Base-by-base conservation (phyloP, 345 rosid species). In the Rhizophora apiculata region DNA sequence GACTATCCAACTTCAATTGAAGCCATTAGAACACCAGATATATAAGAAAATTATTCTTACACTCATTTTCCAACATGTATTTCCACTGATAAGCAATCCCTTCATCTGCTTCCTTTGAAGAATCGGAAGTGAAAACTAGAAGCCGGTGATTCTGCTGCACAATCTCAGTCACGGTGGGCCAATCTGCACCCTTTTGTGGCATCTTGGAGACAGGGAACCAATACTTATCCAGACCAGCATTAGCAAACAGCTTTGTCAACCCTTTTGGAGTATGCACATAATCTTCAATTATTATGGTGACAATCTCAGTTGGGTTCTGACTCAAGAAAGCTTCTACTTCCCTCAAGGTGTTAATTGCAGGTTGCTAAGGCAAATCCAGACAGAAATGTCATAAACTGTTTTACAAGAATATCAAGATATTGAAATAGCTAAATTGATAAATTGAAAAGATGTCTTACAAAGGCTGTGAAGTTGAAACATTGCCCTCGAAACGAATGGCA, bases 71-170 rank as follows among this genome's bases (percentile, higher is more conserved):
- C 72, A 95, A 61, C 71, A 95, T 76, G 83, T 95, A 92, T 79
- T 84, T 90, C 99, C 99, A 95, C 55, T 92, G 96, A 79, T 95
- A 95, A 6, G 99, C 97, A 76, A 95, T 79, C 8, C 99, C 99
- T 90, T 95, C 97, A 68, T 90, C 97, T 27, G 90, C 89, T 87
- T 95, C 99, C 80, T 95, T 95, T 0, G 96, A 86, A 37, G 96
- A 90, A 76, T 84, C 84, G 62, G 97, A 95, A 64, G 99, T 88
- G 85, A 95, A 95, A 77, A 88, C 97, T 59, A 95, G 75, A 71
- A 95, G 96, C 49, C 97, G 78, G 58, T 82, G 81, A 81, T 90
- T 92, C 64, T 83, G 78, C 76, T 87, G 93, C 73, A 90, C 96
- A 92, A 95, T 92, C 67, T 88, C 87, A n/a, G 83, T 81, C 70